Conservation (phyloP, 768 basidiomycete species). For the Trametes cinnabarina region DNA sequence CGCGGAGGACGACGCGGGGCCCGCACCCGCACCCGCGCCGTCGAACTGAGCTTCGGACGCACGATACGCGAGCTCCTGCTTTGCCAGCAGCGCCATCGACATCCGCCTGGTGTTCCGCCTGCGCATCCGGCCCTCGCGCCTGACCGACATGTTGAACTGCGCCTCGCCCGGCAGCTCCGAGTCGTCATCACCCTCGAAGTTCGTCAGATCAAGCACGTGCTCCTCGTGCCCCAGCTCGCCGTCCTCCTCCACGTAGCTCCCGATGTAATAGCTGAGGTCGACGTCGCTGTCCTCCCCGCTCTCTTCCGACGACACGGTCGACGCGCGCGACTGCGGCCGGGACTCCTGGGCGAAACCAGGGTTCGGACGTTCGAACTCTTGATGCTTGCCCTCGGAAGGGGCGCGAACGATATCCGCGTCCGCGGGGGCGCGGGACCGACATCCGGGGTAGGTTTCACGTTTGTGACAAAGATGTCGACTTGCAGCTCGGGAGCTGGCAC, state of each 20-base stretch:
- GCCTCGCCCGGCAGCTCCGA: conserved; percentile 54
- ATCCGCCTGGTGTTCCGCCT: conserved; percentile 44
- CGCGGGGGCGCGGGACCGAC: not conserved
- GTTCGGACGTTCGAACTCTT: conserved; percentile 38
- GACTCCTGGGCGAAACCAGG: conserved; percentile 22
- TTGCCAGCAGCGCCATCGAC: conserved; percentile 18
- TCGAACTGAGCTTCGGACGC: conserved; percentile 11
- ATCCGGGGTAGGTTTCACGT: conserved; percentile 35
- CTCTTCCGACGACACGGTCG: conserved; percentile 28
- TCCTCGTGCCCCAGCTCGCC: conserved; percentile 43
- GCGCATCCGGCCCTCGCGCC: conserved; percentile 60
- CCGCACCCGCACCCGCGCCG: no score
- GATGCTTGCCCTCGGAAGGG: conserved; percentile 2
- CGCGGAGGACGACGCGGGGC: not conserved
- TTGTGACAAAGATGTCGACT: conserved; percentile 75
- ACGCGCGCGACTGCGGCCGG: conserved; percentile 6
- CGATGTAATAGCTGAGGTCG: conserved; percentile 44
- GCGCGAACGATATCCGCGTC: conserved; percentile 1
- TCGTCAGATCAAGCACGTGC: conserved; percentile 63
- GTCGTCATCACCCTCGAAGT: conserved; percentile 77
- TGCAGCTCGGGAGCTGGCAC: conserved; percentile 49
- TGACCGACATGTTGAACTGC: conserved; percentile 48
- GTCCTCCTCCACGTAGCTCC: conserved; percentile 35
- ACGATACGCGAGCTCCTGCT: conserved; percentile 12
- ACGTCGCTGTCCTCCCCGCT: conserved; percentile 38